Conservation (phyloP, 1,139 yeast genomes). For the Nakaseomyces sp. region DNA sequence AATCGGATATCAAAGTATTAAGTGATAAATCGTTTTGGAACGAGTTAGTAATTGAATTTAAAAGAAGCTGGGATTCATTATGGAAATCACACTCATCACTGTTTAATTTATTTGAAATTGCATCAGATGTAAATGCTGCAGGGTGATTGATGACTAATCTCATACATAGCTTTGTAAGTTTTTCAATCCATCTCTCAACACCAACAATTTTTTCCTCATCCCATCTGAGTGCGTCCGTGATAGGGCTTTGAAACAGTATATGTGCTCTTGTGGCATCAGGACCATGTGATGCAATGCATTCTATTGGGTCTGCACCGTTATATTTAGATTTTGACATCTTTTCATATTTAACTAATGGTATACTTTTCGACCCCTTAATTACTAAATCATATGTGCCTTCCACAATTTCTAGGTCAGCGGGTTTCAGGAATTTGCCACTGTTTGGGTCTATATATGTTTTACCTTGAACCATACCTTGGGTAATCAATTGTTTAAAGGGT, state of each 20-base stretch:
- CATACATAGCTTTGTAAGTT: conserved; percentile 43
- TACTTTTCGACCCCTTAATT: conserved; percentile 42
- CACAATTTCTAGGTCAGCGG: conserved; percentile 54
- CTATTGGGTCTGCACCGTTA: conserved; percentile 87
- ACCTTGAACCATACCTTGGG: conserved; percentile 99
- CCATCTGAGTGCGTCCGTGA: conserved; percentile 77
- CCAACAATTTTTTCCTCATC: conserved; percentile 83
- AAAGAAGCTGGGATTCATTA: conserved; percentile 46
- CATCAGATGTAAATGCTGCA: conserved; percentile 10
- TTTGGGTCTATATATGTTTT: conserved; percentile 66
- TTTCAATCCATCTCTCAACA: conserved; percentile 73
- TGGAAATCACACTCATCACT: conserved; percentile 47
- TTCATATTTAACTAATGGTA: conserved; percentile 57
- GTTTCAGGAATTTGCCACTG: conserved; percentile 66
- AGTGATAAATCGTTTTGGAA: conserved; percentile 53
- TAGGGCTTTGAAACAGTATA: conserved; percentile 87
- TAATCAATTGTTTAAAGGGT: conserved; percentile 69
- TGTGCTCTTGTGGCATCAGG: conserved; percentile 95
- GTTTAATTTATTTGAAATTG: conserved; percentile 23
- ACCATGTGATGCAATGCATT: conserved; percentile 70
- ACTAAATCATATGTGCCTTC: conserved; percentile 32
- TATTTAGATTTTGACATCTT: conserved; percentile 95
- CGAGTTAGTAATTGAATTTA: conserved; percentile 48
- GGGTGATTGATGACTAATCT: conserved; percentile 14
- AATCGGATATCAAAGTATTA: conserved; percentile 81